Base-by-base conservation (phyloP, 2,329 filamentous ascomycete genomes). In the Sclerotinia sclerotiorum region DNA sequence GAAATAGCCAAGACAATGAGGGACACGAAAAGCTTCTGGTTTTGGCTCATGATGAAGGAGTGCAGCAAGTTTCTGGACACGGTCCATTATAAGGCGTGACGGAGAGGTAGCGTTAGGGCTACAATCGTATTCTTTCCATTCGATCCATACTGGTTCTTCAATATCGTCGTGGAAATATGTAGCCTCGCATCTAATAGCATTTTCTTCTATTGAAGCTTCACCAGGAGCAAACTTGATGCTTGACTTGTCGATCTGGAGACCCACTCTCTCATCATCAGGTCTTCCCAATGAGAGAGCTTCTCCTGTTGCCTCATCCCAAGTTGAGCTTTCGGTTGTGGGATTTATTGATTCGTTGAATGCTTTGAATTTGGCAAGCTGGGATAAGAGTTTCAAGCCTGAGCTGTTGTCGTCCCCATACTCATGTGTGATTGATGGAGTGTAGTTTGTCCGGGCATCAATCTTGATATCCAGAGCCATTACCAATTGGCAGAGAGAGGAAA, bases 1-100 rank as follows among this genome's bases (percentile, higher is more conserved):
- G 56, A 84, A 84, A 73, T 82, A 85, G 7, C 83, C 84, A 0
- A 85, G 75, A 67, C 84, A 85, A 55, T 82, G 81, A 3, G 83
- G 83, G 4, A 82, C 82, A 19, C 82, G 76, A 69, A 85, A 85
- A 0, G 81, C 80, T 60, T 82, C 79, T 1, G 82, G 82, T 60
- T 84, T 84, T 2, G 82, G 80, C 6, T 75, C 78, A 70, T 83
- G 80, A 68, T 83, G 80, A 8, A 85, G 77, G 24, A 85, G 74
- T 5, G 80, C 79, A n/a, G 82, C 82, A 8, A 85, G 77, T 70
- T 82, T 82, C n/a, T 78, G 76, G 2, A 84, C 81, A 29, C 82
- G 75, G 44, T 82, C 79, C 29, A 82, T 72, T 55, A 83, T 82
- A 21, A 81, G 77, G 3, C 76, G 72, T 19, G 81, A 79, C 6